Conservation (phyloP, 75 land plant species). For the Pinus tabuliformis region DNA sequence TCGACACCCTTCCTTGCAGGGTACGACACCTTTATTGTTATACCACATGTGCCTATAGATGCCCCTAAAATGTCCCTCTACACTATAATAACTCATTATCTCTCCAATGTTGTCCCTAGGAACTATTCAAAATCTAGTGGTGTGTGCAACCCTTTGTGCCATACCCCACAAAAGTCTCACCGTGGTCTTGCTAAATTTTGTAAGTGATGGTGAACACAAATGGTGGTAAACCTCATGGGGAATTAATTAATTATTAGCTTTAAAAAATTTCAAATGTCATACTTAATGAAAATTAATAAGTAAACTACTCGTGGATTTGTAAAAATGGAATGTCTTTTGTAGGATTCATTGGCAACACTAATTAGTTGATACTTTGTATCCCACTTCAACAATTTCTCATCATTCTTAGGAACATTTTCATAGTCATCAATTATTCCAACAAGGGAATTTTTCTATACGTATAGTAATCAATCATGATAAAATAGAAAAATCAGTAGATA, state of each 20-base stretch:
- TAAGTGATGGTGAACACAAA: conserved; percentile 58
- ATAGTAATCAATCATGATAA: background rate
- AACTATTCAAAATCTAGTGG: conserved; percentile 77
- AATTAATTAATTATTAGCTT: no score
- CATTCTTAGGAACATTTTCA: conserved; percentile 45
- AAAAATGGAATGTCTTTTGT: conserved; percentile 50
- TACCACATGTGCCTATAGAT: conserved; percentile 67
- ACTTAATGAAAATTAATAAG: background rate
- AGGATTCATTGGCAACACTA: conserved; percentile 55
- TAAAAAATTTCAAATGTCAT: no score
- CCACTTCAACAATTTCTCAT: conserved; percentile 44
- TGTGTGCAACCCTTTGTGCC: conserved; percentile 40
- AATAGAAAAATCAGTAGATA: background rate
- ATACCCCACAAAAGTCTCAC: conserved; percentile 58
- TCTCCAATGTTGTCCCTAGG: conserved; percentile 65
- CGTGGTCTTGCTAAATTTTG: conserved; percentile 55
- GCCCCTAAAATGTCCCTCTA: conserved; percentile 27
- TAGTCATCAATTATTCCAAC: conserved; percentile 59
- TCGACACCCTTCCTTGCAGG: conserved; percentile 32
- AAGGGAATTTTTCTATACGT: conserved; percentile 35
- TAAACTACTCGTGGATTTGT: conserved; percentile 29
- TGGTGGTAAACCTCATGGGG: no score
- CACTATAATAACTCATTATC: conserved; percentile 56
- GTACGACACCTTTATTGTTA: conserved; percentile 68
- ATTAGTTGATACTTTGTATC: conserved; percentile 61